A percentile compares a stretch with the other conserved stretches of the same genome.
These are phyloP conservation scores for Senna siamea DNA, from an alignment of 306 rosid genomes.

Conservation along the genomic window DNA sequence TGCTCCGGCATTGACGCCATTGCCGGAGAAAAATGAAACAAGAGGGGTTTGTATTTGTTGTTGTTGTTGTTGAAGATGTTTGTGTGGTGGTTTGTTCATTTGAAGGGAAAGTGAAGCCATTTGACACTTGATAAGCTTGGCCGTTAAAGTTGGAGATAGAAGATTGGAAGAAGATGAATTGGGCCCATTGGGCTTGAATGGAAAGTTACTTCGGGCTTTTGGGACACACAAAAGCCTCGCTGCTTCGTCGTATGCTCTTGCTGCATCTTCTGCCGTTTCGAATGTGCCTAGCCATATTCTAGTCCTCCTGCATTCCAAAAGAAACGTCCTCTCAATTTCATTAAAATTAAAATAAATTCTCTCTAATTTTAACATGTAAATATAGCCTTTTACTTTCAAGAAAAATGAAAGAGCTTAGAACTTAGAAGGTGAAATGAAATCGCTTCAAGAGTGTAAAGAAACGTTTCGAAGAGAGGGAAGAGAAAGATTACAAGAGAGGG, in stretches of 20 bases:
- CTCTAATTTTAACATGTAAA: too few species aligned
- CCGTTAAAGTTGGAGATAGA: slow-evolving; percentile 67
- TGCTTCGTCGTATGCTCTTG: slow-evolving; percentile 91
- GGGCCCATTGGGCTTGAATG: slow-evolving; percentile 56
- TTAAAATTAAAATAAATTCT: background rate
- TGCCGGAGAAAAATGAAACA: background rate
- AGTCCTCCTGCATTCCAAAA: slow-evolving; percentile 52
- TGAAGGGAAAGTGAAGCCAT: slow-evolving; percentile 75
- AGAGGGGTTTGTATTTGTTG: background rate
- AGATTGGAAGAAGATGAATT: slow-evolving; percentile 56
- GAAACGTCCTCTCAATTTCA: background rate
- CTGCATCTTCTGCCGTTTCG: slow-evolving; percentile 89
- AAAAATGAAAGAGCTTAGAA: background rate
- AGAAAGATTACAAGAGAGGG: slow-evolving; percentile 51
- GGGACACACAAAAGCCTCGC: slow-evolving; percentile 81
- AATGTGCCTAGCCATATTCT: slow-evolving; percentile 91
- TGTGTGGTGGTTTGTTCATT: slow-evolving; percentile 40
- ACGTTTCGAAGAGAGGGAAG: slow-evolving; percentile 6
- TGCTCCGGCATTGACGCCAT: slow-evolving; percentile 34
- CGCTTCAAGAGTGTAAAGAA: background rate
- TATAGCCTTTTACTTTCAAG: background rate
- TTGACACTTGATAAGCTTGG: slow-evolving; percentile 74
- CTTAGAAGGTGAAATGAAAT: background rate
- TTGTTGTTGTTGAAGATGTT: slow-evolving; percentile 35
- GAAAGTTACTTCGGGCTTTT: slow-evolving; percentile 76